Evolutionary conservation across 2,329 filamentous ascomycete genomes (phyloP).

Genomic region (Trichoderma sp.): DNA sequence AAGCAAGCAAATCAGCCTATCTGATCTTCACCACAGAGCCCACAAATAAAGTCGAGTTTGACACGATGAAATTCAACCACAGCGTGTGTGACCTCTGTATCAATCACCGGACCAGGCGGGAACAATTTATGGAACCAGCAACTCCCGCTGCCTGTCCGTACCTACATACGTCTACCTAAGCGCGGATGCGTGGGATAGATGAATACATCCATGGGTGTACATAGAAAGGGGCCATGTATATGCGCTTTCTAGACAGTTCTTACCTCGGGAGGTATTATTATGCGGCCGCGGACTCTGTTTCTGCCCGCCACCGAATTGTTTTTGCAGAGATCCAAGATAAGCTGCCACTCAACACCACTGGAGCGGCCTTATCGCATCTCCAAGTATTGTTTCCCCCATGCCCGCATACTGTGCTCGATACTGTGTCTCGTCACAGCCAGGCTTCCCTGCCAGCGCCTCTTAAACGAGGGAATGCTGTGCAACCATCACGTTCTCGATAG

Average conservation of each 20-base stretch:
- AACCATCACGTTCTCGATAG: slow-evolving; percentile 22
- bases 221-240: neutral
- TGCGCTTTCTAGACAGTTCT: neutral
- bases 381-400: neutral
- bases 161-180: neutral
- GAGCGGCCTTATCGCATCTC: neutral
- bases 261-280: neutral
- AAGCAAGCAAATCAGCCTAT: slow-evolving; percentile 16
- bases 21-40: slow-evolving; percentile 8
- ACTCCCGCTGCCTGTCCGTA: neutral
- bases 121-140: neutral
- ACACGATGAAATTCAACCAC: neutral
- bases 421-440: neutral
- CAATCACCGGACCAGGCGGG: slow-evolving; percentile 9
- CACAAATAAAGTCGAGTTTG: neutral
- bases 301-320: neutral
- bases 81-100: neutral
- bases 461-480: neutral
- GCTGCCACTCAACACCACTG: neutral
- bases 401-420: neutral
- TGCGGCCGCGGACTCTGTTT: neutral
- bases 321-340: neutral
- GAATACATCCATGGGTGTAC: neutral
- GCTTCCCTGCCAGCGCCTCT: neutral
- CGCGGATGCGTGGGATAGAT: neutral